Percentiles rank a stretch among this genome's conserved stretches.
phyloP scores from a whole-genome alignment of 345 rosid species.

The Euphorbia peplus region DNA sequence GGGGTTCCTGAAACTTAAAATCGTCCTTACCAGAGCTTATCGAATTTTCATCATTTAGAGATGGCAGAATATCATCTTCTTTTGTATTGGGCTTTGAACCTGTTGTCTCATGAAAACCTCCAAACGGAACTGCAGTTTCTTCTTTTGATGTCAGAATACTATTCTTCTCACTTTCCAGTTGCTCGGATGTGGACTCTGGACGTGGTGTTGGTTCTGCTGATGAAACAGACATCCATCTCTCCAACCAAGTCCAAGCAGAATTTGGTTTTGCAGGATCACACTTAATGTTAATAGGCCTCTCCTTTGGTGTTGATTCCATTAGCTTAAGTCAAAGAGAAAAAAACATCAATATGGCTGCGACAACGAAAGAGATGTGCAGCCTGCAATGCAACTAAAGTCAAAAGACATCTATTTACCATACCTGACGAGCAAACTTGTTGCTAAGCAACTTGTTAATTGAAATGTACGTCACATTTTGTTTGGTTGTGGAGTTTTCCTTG shows the following conservation, averaged over 20 bases:
- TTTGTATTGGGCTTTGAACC: slow-evolving; percentile 25
- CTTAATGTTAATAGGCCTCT: slow-evolving; percentile 60
- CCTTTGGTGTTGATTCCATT: slow-evolving; percentile 71
- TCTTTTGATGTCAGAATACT: slow-evolving; percentile 21
- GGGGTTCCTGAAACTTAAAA: slow-evolving; percentile 27
- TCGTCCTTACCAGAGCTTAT: slow-evolving; percentile 34
- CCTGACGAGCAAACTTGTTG: slow-evolving; percentile 88
- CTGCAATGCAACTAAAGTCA: slow-evolving; percentile 12
- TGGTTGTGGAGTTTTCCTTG: slow-evolving; percentile 31
- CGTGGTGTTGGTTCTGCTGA: slow-evolving; percentile 40
- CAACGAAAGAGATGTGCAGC: background rate
- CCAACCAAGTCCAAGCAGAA: slow-evolving; percentile 94
- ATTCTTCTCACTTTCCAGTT: slow-evolving; percentile 33
- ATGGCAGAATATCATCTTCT: slow-evolving; percentile 27
- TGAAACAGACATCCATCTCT: slow-evolving; percentile 84
- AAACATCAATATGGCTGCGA: slow-evolving; percentile 9
- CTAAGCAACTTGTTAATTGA: slow-evolving; percentile 67
- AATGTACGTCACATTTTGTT: slow-evolving; percentile 35
- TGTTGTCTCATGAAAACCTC: slow-evolving; percentile 30
- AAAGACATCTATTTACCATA: slow-evolving; percentile 22
- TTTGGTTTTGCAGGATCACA: slow-evolving; percentile 75
- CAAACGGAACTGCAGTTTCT: slow-evolving; percentile 30
- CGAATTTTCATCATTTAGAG: slow-evolving; percentile 39
- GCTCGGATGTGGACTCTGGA: slow-evolving; percentile 30
- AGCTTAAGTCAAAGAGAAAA: slow-evolving; percentile 47